Conservation (phyloP, 2,329 filamentous ascomycete genomes). For the Coniochaeta pulveracea region DNA sequence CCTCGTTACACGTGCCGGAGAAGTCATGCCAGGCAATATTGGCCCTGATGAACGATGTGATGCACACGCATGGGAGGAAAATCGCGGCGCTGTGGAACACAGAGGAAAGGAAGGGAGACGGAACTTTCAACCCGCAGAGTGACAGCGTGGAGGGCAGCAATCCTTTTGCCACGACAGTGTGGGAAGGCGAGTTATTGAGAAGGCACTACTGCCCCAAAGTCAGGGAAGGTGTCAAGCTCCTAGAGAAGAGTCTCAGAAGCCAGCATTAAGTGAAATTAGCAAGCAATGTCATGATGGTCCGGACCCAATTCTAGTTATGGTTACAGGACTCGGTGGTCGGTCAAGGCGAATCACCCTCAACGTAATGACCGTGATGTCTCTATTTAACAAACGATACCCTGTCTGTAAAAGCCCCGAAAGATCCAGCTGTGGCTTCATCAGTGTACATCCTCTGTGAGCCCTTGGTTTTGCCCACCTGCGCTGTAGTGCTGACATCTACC, state of each 20-base stretch:
- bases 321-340: too few relatives aligned
- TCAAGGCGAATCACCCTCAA: too few relatives aligned
- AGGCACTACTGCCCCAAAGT: slow-evolving; percentile 82
- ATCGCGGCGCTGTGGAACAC: slow-evolving; percentile 85
- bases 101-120: slow-evolving; percentile 86
- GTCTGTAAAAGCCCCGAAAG: too few relatives aligned
- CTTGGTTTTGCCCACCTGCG: too few relatives aligned
- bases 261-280: too few relatives aligned
- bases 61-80: slow-evolving; percentile 72
- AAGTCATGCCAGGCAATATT: slow-evolving; percentile 76
- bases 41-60: slow-evolving; percentile 65
- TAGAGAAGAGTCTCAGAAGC: slow-evolving; percentile 52
- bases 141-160: slow-evolving; percentile 76
- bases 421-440: too few relatives aligned
- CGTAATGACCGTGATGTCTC: too few relatives aligned
- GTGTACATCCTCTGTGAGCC: too few relatives aligned
- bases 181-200: slow-evolving; percentile 83
- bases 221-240: slow-evolving; percentile 56
- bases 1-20: slow-evolving; percentile 77
- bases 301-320: too few relatives aligned
- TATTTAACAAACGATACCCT: too few relatives aligned
- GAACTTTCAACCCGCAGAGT: slow-evolving; percentile 65
- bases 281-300: too few relatives aligned
- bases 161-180: slow-evolving; percentile 79
- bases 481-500: too few relatives aligned